A percentile compares a stretch with the other conserved stretches of the same genome.
Conservation (phyloP, 2,329 filamentous ascomycete species). For the Scedosporium aurantiacum region DNA sequence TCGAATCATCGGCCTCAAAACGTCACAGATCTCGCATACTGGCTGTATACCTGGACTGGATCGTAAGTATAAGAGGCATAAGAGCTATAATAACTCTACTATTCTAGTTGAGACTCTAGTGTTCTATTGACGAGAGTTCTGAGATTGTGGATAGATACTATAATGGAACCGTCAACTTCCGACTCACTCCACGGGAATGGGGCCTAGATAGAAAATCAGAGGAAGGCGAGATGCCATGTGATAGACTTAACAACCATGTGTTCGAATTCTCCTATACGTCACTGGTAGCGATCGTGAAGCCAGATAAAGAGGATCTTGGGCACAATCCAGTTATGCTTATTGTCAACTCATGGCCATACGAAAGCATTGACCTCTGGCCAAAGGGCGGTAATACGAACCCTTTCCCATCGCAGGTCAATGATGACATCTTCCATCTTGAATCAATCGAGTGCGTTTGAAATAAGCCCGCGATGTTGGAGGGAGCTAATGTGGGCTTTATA, state of each 20-base stretch:
- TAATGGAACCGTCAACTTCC: background rate
- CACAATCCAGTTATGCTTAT: background rate
- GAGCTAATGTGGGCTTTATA: background rate
- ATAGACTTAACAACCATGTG: background rate
- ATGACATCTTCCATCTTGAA: background rate
- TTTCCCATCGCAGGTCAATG: background rate
- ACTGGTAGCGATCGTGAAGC: background rate
- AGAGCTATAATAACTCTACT: background rate
- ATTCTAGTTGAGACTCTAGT: background rate
- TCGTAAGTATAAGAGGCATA: background rate
- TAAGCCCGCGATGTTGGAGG: background rate
- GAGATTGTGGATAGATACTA: background rate
- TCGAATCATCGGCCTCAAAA: background rate
- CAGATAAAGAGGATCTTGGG: background rate
- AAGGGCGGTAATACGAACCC: background rate
- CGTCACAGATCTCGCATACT: background rate
- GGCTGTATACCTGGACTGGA: background rate
- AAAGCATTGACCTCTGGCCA: background rate
- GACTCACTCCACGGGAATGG: background rate
- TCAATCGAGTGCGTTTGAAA: background rate
- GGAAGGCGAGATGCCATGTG: background rate
- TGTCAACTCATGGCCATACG: background rate
- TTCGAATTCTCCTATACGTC: background rate
- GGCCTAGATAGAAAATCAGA: background rate
- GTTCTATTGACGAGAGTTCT: too few species aligned